Conservation (phyloP, 1,139 yeast genomes). For the Suhomyces yuchorum region DNA sequence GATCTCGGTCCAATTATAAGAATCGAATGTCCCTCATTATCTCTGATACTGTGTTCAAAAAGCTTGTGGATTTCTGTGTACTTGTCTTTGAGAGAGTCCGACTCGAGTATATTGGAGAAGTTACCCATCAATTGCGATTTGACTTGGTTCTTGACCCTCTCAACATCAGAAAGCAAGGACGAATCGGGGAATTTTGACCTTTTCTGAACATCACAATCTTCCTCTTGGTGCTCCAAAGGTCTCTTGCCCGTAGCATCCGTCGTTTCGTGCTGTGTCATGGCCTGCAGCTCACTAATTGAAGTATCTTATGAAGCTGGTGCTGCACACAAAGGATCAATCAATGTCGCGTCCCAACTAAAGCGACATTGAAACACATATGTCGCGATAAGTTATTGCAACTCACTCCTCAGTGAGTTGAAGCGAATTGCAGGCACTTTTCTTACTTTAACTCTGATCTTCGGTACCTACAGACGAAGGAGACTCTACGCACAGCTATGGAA, state of each 20-base stretch:
- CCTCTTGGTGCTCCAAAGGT: neutral
- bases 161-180: slow-evolving; percentile 15
- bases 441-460: too few species aligned
- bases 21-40: slow-evolving; percentile 80
- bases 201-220: neutral
- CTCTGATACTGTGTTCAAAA: slow-evolving; percentile 65
- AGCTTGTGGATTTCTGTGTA: slow-evolving; percentile 54
- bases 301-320: neutral
- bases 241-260: neutral
- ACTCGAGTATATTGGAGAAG: slow-evolving; percentile 21
- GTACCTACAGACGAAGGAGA: too few species aligned
- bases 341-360: too few species aligned
- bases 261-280: neutral
- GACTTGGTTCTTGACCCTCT: slow-evolving; percentile 20
- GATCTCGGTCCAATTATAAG: slow-evolving; percentile 80
- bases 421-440: too few species aligned
- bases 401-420: too few species aligned
- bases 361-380: too few species aligned
- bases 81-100: slow-evolving; percentile 31
- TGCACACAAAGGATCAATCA: neutral
- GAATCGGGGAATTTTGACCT: neutral
- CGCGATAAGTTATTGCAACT: too few species aligned
- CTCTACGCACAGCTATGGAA: too few species aligned
- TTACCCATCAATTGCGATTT: slow-evolving; percentile 26
- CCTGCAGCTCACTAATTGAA: neutral